Evolutionary conservation across 805 yeast species (phyloP), one percentile per base, ranked within the genome.

Genomic region (Zygosaccharomyces lentus): DNA sequence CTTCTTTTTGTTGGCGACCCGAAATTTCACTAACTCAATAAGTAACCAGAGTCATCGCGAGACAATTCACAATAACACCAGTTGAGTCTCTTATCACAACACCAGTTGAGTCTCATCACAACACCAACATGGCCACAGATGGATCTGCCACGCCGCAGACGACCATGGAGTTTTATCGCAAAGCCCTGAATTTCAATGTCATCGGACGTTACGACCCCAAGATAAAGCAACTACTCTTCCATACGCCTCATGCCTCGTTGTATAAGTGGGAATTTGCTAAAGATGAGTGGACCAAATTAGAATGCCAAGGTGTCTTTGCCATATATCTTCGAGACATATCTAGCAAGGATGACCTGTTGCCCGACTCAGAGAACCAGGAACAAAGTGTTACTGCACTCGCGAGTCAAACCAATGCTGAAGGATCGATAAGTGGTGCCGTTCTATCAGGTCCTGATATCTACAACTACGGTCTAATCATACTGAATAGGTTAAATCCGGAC

Each of bases 141-240:
- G 45, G 39, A 21, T 21, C 41, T 6, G 41, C 50, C 4, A 27
- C 52, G 12, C 37, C 52, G 21, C 53, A 55, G 5, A 50, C 46
- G 52, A 77, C 84, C 0, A 62, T 80, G 45, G 84, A 80, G 42
- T 74, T 84, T 17, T 85, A 80, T 58, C 74, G 81, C 42, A 80
- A 78, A 50, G 84, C 90, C 0, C 67, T 85, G 38, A 83, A 85
- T 40, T 84, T 77, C 67, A 85, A 84, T 59, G 90, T 85, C 43
- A 82, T 85, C 25, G 82, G 84, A 19, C 74, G 89, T 49, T 85
- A 85, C 58, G 95, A 85, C 54, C 85, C 90, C 0, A 72, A 73
- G 51, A 78, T 84, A 40, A 79, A 82, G 46, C 87, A 82, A 58
- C 69, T 85, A 25, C 66, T 84, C 34, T 82, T 78, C 56, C 76